Evolutionary conservation across 2,329 filamentous ascomycete genomes (phyloP), one percentile per base, ranked within the genome.

Genomic region (Dissoconium aciculare): DNA sequence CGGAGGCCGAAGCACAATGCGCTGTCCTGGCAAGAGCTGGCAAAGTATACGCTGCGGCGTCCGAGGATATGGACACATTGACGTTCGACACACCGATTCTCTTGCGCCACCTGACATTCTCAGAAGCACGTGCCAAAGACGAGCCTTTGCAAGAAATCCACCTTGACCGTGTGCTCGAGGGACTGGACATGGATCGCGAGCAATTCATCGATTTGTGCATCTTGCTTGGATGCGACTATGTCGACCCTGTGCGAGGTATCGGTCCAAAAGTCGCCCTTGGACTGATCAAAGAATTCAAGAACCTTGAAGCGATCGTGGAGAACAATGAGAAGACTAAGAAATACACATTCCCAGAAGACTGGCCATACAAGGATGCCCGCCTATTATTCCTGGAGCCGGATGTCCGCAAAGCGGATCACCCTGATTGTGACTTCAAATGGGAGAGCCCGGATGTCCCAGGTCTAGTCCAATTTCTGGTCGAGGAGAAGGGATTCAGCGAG

Each of bases 121-220:
- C 83, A 52, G 89, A 98, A 63, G 84, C 93, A 62, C 71, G 87
- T 41, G 19, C 19, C 8, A 23, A 23, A n/a, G 98, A 98, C 59
- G 85, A 95, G 54, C 89, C 89, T 0, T 94, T 98, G 44, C 85
- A 91, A 49, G 89, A 98, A 56, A 92, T 98, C 30, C 76, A 82
- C 48, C 61, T 95, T 11, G 76, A 83, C 47, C 84, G 79, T 55
- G 84, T 89, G 3, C 66, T 98, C 11, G 78, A 85, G 46, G 85
- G 87, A 0, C 57, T 98, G 35, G 69, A 68, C 37, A 95, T 98
- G 85, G 81, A 92, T 31, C 69, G 77, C 41, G 70, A 77, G 34
- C 49, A 94, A 78, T 98, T 98, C 54, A 84, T 98, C 49, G 89
- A 98, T 55, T 74, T 98, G 30, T 98, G 89, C 52, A 98, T 98